Evolutionary conservation across 2,329 filamentous ascomycete species (phyloP), one percentile per base, ranked within the genome.

Genomic region (Parastagonospora avenae): DNA sequence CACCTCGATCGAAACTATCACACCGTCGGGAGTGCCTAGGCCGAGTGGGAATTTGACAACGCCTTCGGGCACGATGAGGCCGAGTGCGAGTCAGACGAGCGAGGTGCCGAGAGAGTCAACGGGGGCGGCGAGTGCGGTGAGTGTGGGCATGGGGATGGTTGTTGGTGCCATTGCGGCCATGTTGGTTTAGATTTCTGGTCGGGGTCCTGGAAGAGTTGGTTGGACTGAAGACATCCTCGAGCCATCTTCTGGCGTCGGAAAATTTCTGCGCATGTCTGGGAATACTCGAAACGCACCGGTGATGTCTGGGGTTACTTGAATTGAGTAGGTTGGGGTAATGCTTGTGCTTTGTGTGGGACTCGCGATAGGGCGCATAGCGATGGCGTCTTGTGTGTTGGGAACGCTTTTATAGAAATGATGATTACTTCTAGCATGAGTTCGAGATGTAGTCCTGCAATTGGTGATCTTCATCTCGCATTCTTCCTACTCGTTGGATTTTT

Each of bases 1-100:
- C 12, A 15, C 31, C 7, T 15, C 39, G 15, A 27, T n/a, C 24
- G 19, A 12, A 11, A 52, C 46, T 11, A 19, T 33, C 1, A 24
- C 46, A 38, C 30, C 27, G 4, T 49, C 50, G 24, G 46, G 42
- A 14, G 2, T 43, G 37, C 42, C 42, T 7, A 36, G 36, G 15
- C 15, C 37, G 24, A 41, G 50, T 11, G 42, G 15, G 6, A 49
- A 55, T 48, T 12, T 40, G 8, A 57, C 57, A 10, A 16, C 36
- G 39, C 44, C 47, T 14, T 36, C 31, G 27, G 16, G n/a, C 9
- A 36, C 42, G 32, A 12, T 12, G 8, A 11, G 8, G 12, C 31
- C 42, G 19, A 44, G 8, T 15, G 16, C 30, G 1, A 35, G 29
- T n/a, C 15, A 37, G 31, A 16, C 42, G 15, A 28, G 16, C 29